phyloP scores from a whole-genome alignment of 2,329 filamentous ascomycete species.

The Juglanconis juglandina region DNA sequence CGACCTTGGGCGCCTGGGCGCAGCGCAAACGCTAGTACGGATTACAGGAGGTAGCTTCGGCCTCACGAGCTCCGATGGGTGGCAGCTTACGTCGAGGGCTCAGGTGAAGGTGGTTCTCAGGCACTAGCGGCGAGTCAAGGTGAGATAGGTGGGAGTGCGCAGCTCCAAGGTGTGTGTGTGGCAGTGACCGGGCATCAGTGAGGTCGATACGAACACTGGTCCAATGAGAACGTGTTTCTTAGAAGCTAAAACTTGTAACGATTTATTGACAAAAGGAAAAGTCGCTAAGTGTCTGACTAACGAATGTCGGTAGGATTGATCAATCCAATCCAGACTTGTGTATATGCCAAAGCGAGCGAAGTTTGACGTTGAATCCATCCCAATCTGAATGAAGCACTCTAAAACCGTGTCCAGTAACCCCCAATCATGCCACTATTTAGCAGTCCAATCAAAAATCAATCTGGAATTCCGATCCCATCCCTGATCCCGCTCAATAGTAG shows the following conservation, averaged over 20 bases:
- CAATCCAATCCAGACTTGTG: background rate
- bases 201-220: background rate
- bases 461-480: background rate
- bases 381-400: background rate
- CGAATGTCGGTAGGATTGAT: background rate
- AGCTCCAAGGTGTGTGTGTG: background rate
- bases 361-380: background rate
- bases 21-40: no score
- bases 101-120: background rate
- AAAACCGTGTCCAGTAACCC: background rate
- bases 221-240: background rate
- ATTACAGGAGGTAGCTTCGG: no score
- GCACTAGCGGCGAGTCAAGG: background rate
- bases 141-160: background rate
- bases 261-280: background rate
- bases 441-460: background rate
- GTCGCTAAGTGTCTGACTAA: background rate
- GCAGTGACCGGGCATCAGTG: background rate
- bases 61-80: background rate
- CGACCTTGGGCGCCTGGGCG: no score
- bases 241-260: background rate
- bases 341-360: background rate
- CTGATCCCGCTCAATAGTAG: background rate
- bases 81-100: background rate
- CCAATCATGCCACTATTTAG: background rate